Evolutionary conservation across 768 basidiomycete species (phyloP).

Genomic region (Clitopilus hobsonii): DNA sequence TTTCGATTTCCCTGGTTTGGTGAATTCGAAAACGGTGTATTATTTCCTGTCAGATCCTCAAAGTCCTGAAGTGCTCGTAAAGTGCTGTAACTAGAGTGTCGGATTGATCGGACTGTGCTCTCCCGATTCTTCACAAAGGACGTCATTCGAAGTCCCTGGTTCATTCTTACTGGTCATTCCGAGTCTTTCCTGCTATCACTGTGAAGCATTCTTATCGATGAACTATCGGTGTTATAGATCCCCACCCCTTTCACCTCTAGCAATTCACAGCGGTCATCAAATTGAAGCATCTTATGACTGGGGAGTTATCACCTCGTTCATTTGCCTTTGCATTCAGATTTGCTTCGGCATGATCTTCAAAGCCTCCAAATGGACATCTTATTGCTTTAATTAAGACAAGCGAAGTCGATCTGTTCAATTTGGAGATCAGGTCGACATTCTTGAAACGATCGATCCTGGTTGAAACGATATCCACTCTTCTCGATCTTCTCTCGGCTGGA

Average conservation of each 20-base stretch:
- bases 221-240: not conserved
- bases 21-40: too few relatives aligned
- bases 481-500: not conserved
- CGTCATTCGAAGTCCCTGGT: not conserved
- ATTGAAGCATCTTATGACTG: not conserved
- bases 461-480: not conserved
- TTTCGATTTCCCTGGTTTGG: too few relatives aligned
- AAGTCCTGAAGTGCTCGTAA: too few relatives aligned
- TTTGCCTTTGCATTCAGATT: not conserved
- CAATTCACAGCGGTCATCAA: not conserved
- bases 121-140: not conserved
- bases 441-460: not conserved
- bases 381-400: not conserved
- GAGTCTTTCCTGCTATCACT: not conserved
- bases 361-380: not conserved
- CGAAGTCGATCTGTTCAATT: not conserved
- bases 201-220: conserved; percentile 2
- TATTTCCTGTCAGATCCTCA: too few relatives aligned
- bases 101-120: too few relatives aligned
- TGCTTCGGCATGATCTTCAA: not conserved
- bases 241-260: not conserved
- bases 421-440: not conserved
- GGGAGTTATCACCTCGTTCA: not conserved
- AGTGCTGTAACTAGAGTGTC: too few relatives aligned
- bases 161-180: not conserved